phyloP scores from a whole-genome alignment of 2,329 filamentous ascomycete genomes.

The Hymenotorrendiella dingleyae region DNA sequence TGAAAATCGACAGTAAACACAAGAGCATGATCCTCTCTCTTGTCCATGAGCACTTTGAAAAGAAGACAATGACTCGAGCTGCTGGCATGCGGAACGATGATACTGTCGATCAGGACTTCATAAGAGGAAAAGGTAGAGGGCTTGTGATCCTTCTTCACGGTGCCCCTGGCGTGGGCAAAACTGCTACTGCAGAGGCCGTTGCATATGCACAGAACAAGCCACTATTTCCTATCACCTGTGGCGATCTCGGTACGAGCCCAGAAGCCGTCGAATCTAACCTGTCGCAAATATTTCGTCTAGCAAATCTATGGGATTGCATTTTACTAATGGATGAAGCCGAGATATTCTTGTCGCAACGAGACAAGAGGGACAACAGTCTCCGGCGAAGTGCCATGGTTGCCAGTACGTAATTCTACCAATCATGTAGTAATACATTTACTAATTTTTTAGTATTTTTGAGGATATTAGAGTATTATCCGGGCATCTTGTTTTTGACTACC shows the following conservation, averaged over 20 bases:
- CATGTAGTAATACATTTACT: conserved; percentile 4
- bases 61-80: no score
- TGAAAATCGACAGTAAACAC: no score
- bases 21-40: no score
- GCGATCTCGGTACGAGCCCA: conserved; percentile 42
- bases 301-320: conserved; percentile 43
- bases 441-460: conserved; percentile 29
- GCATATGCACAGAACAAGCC: conserved; percentile 15
- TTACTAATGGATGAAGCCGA: conserved; percentile 47
- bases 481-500: conserved; percentile 37
- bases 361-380: conserved; percentile 24
- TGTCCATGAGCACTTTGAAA: no score
- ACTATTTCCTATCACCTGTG: conserved; percentile 32
- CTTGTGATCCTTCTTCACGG: conserved; percentile 10
- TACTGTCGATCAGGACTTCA: conserved; percentile 9
- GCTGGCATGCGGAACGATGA: no score
- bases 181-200: conserved; percentile 32
- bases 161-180: conserved; percentile 11
- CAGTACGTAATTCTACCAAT: background rate
- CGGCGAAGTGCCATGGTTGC: conserved; percentile 30
- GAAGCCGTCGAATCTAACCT: conserved; percentile 39
- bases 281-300: conserved; percentile 40
- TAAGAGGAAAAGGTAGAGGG: conserved; percentile 19
- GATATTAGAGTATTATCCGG: conserved; percentile 34
- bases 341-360: conserved; percentile 38